Percentiles rank a stretch among this genome's conserved stretches.
These are phyloP conservation scores for Uronychia binucleata DNA, from an alignment of 73 alveolate genomes.

Conservation along the genomic window DNA sequence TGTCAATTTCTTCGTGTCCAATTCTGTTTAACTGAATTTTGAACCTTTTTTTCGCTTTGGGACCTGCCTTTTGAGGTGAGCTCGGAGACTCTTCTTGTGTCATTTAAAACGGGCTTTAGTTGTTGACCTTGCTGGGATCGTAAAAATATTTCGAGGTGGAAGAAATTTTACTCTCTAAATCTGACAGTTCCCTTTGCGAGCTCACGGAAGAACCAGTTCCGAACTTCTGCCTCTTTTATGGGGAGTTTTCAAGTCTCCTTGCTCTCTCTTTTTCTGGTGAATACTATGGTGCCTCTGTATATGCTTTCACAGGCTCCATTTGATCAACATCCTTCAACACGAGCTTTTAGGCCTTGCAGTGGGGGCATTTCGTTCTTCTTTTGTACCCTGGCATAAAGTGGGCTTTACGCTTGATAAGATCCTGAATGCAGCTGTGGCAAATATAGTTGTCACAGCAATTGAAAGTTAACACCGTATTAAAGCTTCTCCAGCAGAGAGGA, in stretches of 20 bases:
- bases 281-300: background rate
- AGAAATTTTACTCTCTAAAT: too few relatives aligned
- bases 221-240: background rate
- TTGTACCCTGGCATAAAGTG: background rate
- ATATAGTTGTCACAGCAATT: background rate
- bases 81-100: too few relatives aligned
- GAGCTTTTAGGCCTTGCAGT: background rate
- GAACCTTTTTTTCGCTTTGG: too few relatives aligned
- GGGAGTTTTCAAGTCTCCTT: background rate
- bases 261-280: background rate
- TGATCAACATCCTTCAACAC: background rate
- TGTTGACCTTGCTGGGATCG: too few relatives aligned
- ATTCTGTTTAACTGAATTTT: too few relatives aligned
- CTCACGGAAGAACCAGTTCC: too few relatives aligned
- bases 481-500: background rate
- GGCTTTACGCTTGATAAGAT: background rate
- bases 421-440: background rate
- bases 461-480: background rate
- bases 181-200: too few relatives aligned
- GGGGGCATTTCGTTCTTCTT: background rate
- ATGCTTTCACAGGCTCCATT: background rate
- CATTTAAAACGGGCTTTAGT: too few relatives aligned
- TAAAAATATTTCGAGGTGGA: too few relatives aligned
- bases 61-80: too few relatives aligned
- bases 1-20: too few relatives aligned